These are phyloP conservation scores for Crotalaria pallida DNA, from an alignment of 306 rosid genomes.

Conservation along the genomic window DNA sequence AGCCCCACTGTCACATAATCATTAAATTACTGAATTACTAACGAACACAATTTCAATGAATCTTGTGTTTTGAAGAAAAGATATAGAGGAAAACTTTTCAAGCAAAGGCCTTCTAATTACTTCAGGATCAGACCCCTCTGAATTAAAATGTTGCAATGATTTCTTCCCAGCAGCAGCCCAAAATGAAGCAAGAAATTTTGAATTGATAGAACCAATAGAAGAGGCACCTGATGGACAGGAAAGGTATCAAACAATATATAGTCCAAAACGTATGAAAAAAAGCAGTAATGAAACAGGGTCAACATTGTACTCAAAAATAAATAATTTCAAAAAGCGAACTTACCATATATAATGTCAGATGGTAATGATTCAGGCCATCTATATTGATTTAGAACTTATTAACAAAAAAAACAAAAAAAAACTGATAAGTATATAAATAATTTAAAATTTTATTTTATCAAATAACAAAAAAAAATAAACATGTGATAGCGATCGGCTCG, in stretches of 20 bases:
- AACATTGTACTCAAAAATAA: not conserved
- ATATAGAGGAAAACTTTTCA: not conserved
- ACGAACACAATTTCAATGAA: not conserved
- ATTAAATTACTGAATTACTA: conserved; percentile 21
- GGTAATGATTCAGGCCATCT: conserved; percentile 72
- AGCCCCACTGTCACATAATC: conserved; percentile 65
- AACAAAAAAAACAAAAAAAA: not conserved
- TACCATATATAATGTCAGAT: conserved; percentile 67
- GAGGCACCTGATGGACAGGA: conserved; percentile 55
- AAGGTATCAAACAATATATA: conserved; percentile 10
- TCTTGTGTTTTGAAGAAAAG: conserved; percentile 10
- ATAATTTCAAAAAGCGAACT: conserved; percentile 18
- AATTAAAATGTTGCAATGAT: conserved; percentile 54
- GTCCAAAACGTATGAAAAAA: not conserved
- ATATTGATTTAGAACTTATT: conserved; percentile 56
- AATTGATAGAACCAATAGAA: conserved; percentile 61
- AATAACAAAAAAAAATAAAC: too few relatives aligned
- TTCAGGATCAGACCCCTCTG: conserved; percentile 84
- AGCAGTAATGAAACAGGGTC: not conserved
- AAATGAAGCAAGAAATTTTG: conserved; percentile 64
- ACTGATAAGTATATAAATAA: conserved; percentile 8
- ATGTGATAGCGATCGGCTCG: too few relatives aligned
- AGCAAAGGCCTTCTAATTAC: conserved; percentile 25
- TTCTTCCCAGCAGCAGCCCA: conserved; percentile 75
- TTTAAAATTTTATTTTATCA: too few relatives aligned